Base-by-base conservation (phyloP, 768 basidiomycete species). In the Roridomyces roridus region DNA sequence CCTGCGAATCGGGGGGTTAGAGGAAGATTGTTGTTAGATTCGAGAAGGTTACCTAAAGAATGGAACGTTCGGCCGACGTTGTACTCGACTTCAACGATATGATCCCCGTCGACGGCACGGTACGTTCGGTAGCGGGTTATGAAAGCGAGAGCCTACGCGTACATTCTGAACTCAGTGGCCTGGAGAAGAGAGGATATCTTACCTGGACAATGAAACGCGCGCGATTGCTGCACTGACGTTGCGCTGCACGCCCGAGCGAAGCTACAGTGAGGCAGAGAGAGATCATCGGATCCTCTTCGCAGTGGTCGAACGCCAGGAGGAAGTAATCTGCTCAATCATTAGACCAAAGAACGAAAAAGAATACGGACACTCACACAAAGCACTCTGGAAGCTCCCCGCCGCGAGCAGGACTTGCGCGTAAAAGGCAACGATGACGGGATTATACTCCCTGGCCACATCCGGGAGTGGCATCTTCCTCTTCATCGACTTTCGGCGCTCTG, bases 41-140 rank as follows among this genome's bases (percentile, higher is more conserved):
- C n/a, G 43, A n/a, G n/a, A n/a, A n/a, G 23, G n/a, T 25, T n/a
- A 94, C 94, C 92, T n/a, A 97, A 77, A 56, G 95, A 91, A 67
- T 98, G 96, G 69, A 97, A 98, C 1, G 87, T 85, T 41, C 96
- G 80, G 0, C 89, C 96, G 67, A 96, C 92, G 70, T 99, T 99
- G 70, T 84, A 98, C 55, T 99, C 93, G 4, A 96, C 87, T 70
- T 98, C 96, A 25, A 85, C 82, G 21, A 81, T 62, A 3, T 75
- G 78, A 3, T 76, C 70, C 3, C 71, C 69, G 44, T 76, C 74
- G 2, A 63, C 72, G 39, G 75, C 77, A 15, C 89, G 80, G 2
- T 90, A 66, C n/a, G 78, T 77, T 17, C 94, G 84, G 70, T 98
- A 99, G 44, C 85, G 83, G 0, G 87, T 81, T 23, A 98, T 71